Conservation (phyloP, 2,329 filamentous ascomycete species). For the Epichloe hybrida region DNA sequence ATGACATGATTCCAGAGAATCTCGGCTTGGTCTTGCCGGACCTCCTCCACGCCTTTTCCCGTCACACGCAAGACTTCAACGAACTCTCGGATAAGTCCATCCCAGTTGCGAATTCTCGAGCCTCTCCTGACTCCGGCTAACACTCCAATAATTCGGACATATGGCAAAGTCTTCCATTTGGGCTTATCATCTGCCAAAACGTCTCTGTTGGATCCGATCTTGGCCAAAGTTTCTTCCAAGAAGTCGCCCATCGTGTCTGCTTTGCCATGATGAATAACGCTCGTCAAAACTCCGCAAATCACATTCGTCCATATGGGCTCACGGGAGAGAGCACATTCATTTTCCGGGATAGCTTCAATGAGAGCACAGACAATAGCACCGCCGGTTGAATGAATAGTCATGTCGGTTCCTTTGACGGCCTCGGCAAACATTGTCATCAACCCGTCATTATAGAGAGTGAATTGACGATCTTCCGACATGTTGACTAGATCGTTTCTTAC, state of each 20-base stretch:
- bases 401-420: constrained; percentile 51
- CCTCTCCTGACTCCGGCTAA: constrained; percentile 73
- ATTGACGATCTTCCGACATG: constrained; percentile 39
- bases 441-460: constrained; percentile 66
- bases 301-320: constrained; percentile 47
- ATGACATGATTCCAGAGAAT: constrained; percentile 45
- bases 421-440: constrained; percentile 88
- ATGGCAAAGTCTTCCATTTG: constrained; percentile 30
- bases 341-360: constrained; percentile 35
- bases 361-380: constrained; percentile 38
- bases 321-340: constrained; percentile 34
- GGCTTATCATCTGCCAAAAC: constrained; percentile 12
- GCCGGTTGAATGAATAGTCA: constrained; percentile 46
- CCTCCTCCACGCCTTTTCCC: constrained; percentile 23
- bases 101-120: constrained; percentile 60
- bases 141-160: constrained; percentile 50
- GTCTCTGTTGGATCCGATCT: constrained; percentile 24
- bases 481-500: constrained; percentile 54
- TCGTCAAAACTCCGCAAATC: constrained; percentile 63
- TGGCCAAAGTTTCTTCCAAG: constrained; percentile 45
- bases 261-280: constrained; percentile 70
- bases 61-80: constrained; percentile 37
- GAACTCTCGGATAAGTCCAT: constrained; percentile 42
- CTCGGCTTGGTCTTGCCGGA: constrained; percentile 22
- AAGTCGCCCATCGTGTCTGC: constrained; percentile 59